Evolutionary conservation across 2,329 filamentous ascomycete species (phyloP).

Genomic region (Stagonosporopsis tanaceti): DNA sequence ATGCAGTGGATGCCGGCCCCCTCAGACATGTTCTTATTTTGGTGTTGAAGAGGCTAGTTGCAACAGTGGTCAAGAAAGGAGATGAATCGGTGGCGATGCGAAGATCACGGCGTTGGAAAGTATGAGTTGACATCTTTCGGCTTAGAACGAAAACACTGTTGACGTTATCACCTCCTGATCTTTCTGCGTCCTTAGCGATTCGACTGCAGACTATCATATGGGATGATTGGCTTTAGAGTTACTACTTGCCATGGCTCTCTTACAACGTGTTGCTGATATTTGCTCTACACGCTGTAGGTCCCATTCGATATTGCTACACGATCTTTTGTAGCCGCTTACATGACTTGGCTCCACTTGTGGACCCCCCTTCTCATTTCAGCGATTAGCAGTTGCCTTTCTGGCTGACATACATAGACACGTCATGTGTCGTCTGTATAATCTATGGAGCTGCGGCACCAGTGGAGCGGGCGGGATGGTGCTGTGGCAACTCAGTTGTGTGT

Average conservation of each 20-base stretch:
- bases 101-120: too few relatives aligned
- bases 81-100: too few relatives aligned
- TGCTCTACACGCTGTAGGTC: not conserved
- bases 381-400: slow-evolving; percentile 1
- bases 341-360: slow-evolving; percentile 2
- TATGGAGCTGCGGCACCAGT: slow-evolving; percentile 3
- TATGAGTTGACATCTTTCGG: too few relatives aligned
- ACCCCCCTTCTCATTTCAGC: not conserved
- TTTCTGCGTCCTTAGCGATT: not conserved
- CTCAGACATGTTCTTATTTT: not conserved
- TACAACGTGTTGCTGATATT: not conserved
- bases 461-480: not conserved
- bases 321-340: not conserved
- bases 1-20: not conserved
- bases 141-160: too few relatives aligned
- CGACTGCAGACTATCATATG: too few relatives aligned
- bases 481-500: not conserved
- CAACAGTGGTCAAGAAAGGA: too few relatives aligned
- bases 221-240: too few relatives aligned
- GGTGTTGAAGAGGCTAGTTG: not conserved
- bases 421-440: slow-evolving; percentile 5
- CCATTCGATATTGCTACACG: not conserved
- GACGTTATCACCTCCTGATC: too few relatives aligned
- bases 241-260: too few relatives aligned
- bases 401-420: slow-evolving; percentile 11